Conservation (phyloP, 768 basidiomycete species). For the Amyloporia xantha region DNA sequence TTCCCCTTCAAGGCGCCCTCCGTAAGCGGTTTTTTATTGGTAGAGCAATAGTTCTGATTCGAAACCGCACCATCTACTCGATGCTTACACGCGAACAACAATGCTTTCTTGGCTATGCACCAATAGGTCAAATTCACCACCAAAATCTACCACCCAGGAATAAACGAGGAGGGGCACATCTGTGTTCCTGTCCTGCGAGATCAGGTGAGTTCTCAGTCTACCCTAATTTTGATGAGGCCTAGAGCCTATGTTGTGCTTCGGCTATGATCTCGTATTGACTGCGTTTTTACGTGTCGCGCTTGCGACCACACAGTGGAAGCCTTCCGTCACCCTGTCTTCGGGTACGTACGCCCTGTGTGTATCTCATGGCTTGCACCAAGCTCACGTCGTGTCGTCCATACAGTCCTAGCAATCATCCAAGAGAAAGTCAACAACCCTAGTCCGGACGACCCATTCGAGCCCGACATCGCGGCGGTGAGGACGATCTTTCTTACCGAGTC, state of each 20-base stretch:
- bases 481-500: background rate
- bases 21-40: constrained; percentile 34
- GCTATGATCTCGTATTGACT: background rate
- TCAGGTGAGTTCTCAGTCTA: constrained; percentile 44
- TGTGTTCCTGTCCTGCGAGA: constrained; percentile 81
- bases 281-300: background rate
- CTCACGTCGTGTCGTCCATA: background rate
- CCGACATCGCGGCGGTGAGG: constrained; percentile 77
- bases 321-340: constrained; percentile 64
- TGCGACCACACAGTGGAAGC: constrained; percentile 63
- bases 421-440: constrained; percentile 87
- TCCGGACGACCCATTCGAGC: constrained; percentile 83
- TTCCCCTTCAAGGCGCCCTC: constrained; percentile 86
- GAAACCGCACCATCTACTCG: background rate
- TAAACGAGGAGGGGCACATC: constrained; percentile 83
- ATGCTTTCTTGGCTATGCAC: too few relatives aligned
- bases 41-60: too few relatives aligned
- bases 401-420: constrained; percentile 71
- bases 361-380: background rate
- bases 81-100: background rate
- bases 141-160: constrained; percentile 86
- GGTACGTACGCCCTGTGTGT: constrained; percentile 33
- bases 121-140: constrained; percentile 74
- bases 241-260: background rate
- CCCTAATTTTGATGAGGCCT: background rate